Conservation (phyloP, 2,329 filamentous ascomycete species). For the Leptosphaerulina australis region DNA sequence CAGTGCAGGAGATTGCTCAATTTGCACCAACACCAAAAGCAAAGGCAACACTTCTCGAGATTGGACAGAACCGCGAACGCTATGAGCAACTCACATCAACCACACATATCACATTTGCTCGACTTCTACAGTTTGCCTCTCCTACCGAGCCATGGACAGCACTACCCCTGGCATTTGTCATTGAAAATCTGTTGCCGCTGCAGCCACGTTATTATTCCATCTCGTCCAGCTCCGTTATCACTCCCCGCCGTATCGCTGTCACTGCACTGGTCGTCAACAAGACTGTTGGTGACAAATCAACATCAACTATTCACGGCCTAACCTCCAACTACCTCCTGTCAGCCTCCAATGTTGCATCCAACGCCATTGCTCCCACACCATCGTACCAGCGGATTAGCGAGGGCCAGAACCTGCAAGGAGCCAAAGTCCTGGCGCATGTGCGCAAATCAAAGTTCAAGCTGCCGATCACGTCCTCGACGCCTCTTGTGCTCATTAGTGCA, state of each 20-base stretch:
- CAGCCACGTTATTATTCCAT: slow-evolving; percentile 45
- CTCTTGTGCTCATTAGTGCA: slow-evolving; percentile 54
- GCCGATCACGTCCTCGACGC: slow-evolving; percentile 50
- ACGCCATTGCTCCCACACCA: slow-evolving; percentile 21
- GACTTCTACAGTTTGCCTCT: slow-evolving; percentile 43
- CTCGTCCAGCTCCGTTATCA: slow-evolving; percentile 48
- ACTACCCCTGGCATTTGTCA: slow-evolving; percentile 42
- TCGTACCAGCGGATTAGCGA: slow-evolving; percentile 20
- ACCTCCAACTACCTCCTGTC: slow-evolving; percentile 50
- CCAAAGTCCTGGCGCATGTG: slow-evolving; percentile 49
- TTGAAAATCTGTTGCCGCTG: slow-evolving; percentile 36
- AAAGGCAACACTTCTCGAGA: slow-evolving; percentile 36
- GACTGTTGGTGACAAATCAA: slow-evolving; percentile 26
- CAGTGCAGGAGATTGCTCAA: slow-evolving; percentile 44
- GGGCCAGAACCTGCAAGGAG: slow-evolving; percentile 23
- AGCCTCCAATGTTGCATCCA: slow-evolving; percentile 28
- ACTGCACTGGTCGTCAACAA: slow-evolving; percentile 50
- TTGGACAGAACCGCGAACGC: slow-evolving; percentile 43
- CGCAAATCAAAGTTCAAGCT: slow-evolving; percentile 56
- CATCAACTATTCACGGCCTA: slow-evolving; percentile 42
- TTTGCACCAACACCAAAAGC: slow-evolving; percentile 49
- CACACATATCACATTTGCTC: slow-evolving; percentile 49
- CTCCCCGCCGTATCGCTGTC: slow-evolving; percentile 44
- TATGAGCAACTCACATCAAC: slow-evolving; percentile 40
- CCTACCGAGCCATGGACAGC: slow-evolving; percentile 38